phyloP scores from a whole-genome alignment of 129 eudicot genomes.

The Cynara cardunculus region DNA sequence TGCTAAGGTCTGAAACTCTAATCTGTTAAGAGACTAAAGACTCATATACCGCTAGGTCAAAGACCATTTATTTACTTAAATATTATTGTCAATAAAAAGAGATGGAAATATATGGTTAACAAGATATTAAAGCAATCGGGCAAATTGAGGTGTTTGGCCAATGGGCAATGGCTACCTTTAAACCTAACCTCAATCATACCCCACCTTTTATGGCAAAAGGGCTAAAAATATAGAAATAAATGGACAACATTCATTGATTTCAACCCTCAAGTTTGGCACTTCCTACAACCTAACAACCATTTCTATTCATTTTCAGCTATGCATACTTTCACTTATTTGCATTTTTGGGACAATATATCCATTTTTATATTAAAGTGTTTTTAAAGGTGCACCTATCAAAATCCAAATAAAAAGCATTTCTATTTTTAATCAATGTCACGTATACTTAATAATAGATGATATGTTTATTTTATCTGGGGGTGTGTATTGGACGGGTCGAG shows the following conservation, averaged over 20 bases:
- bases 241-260: slow-evolving; percentile 12
- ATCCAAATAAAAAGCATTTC: too few relatives aligned
- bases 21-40: too few relatives aligned
- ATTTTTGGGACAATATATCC: background rate
- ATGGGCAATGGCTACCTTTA: slow-evolving; percentile 25
- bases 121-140: background rate
- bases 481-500: too few relatives aligned
- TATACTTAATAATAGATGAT: too few relatives aligned
- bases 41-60: too few relatives aligned
- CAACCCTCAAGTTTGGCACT: slow-evolving; percentile 26
- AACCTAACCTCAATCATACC: slow-evolving; percentile 34
- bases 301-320: slow-evolving; percentile 8
- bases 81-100: too few relatives aligned
- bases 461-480: too few relatives aligned
- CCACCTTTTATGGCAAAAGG: slow-evolving; percentile 8
- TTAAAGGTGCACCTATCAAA: too few relatives aligned
- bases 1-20: too few relatives aligned
- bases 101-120: too few relatives aligned
- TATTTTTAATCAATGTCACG: background rate
- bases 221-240: background rate
- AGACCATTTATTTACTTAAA: too few relatives aligned
- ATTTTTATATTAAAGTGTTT: background rate
- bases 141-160: slow-evolving; percentile 30
- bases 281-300: slow-evolving; percentile 20
- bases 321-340: background rate